Conservation (phyloP, 2,329 filamentous ascomycete genomes). For the Neoarthrinium moseri region DNA sequence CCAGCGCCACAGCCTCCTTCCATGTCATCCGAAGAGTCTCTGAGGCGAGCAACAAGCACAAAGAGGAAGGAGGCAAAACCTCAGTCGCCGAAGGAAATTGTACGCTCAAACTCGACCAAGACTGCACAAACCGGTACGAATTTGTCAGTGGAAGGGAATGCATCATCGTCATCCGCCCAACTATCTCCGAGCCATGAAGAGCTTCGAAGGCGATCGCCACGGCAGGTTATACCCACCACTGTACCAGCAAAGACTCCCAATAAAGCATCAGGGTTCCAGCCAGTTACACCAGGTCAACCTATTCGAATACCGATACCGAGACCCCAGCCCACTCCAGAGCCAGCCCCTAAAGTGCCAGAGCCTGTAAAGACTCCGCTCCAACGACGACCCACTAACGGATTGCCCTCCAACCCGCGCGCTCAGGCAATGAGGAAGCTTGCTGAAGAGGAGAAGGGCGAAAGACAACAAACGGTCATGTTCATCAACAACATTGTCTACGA, state of each 20-base stretch:
- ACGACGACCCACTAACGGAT: conserved; percentile 42
- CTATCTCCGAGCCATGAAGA: conserved; percentile 50
- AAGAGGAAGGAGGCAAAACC: conserved; percentile 38
- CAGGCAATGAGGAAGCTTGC: conserved; percentile 28
- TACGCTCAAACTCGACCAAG: conserved; percentile 22
- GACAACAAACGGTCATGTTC: conserved; percentile 52
- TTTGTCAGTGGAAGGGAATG: conserved; percentile 32
- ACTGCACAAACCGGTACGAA: conserved; percentile 19
- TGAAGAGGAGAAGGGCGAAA: conserved; percentile 26
- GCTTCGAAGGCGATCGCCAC: conserved; percentile 51
- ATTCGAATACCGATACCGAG: conserved; percentile 32
- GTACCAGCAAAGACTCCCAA: conserved; percentile 14
- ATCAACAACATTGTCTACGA: conserved; percentile 57
- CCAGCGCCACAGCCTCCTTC: conserved; percentile 35
- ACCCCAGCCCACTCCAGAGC: conserved; percentile 26
- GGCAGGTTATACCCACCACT: conserved; percentile 25
- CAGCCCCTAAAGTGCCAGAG: conserved; percentile 26
- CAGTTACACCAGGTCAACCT: conserved; percentile 25
- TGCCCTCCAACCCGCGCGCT: conserved; percentile 47
- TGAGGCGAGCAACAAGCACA: conserved; percentile 32
- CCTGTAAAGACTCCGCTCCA: conserved; percentile 39
- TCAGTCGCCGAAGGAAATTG: conserved; percentile 17
- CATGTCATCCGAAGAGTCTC: conserved; percentile 29
- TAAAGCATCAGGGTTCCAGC: conserved; percentile 20
- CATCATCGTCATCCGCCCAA: conserved; percentile 45